Evolutionary conservation across 352 stramenopile genomes (phyloP).

Genomic region (Globisporangium solare): DNA sequence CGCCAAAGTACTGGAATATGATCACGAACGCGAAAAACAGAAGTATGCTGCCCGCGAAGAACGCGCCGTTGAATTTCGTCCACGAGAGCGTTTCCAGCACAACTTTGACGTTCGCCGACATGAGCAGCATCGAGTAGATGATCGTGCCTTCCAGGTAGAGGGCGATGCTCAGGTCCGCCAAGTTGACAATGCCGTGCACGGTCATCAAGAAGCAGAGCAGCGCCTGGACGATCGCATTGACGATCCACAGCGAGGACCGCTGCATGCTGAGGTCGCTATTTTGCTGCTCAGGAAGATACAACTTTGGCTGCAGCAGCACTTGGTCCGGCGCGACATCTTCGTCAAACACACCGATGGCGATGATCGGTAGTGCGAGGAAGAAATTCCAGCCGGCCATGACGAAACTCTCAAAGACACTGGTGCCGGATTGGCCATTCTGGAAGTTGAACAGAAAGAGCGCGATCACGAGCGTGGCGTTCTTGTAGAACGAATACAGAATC

Average conservation of each 20-base stretch:
- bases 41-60: constrained; percentile 49
- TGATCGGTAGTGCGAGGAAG: constrained; percentile 87
- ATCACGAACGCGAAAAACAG: constrained; percentile 67
- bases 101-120: constrained; percentile 79
- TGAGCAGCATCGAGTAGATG: constrained; percentile 67
- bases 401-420: constrained; percentile 83
- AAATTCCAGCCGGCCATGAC: constrained; percentile 80
- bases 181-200: constrained; percentile 32
- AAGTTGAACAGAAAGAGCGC: constrained; percentile 78
- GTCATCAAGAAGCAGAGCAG: constrained; percentile 61
- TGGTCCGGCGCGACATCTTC: constrained; percentile 64
- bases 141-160: constrained; percentile 64
- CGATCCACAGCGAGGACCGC: constrained; percentile 55
- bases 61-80: constrained; percentile 62
- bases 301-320: constrained; percentile 47
- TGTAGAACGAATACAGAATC: constrained; percentile 88
- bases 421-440: constrained; percentile 76
- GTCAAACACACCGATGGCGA: constrained; percentile 78
- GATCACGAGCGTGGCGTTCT: constrained; percentile 73
- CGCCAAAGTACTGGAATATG: constrained; percentile 45
- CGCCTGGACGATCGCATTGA: constrained; percentile 62
- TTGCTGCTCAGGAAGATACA: constrained; percentile 57
- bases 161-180: constrained; percentile 28
- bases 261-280: constrained; percentile 68
- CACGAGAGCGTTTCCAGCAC: constrained; percentile 69